A percentile compares a stretch with the other conserved stretches of the same genome.
These are phyloP conservation scores for Calonectria pteridis DNA, from an alignment of 2,329 filamentous ascomycete species.

Conservation along the genomic window DNA sequence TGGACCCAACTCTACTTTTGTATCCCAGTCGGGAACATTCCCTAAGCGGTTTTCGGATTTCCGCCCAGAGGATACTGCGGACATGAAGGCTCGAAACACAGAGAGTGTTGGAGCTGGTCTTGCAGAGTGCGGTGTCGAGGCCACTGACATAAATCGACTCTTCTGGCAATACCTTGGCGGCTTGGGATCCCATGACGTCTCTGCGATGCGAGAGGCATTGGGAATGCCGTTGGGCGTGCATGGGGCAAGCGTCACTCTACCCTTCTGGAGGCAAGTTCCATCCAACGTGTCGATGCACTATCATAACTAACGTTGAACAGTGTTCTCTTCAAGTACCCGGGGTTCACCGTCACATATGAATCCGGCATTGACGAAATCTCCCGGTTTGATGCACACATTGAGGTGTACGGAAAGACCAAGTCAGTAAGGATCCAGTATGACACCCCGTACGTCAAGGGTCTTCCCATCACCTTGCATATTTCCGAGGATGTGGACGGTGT, in stretches of 20 bases:
- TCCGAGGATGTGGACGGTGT: constrained; percentile 55
- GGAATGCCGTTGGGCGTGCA: constrained; percentile 35
- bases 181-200: constrained; percentile 34
- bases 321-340: constrained; percentile 58
- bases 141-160: not conserved
- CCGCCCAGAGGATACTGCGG: constrained; percentile 9
- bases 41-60: constrained; percentile 28
- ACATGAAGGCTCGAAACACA: constrained; percentile 13
- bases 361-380: constrained; percentile 66
- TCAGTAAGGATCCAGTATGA: constrained; percentile 67
- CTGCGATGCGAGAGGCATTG: constrained; percentile 36
- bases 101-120: constrained; percentile 6
- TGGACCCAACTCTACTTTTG: constrained; percentile 27
- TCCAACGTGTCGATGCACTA: not conserved
- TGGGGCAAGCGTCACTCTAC: constrained; percentile 46
- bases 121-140: constrained; percentile 6
- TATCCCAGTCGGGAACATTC: constrained; percentile 32
- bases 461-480: constrained; percentile 63
- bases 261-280: constrained; percentile 23
- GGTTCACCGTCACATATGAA: constrained; percentile 69
- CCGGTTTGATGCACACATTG: constrained; percentile 64
- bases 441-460: constrained; percentile 68
- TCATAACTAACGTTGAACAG: constrained; percentile 42
- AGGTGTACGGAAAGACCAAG: constrained; percentile 66
- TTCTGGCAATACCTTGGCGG: constrained; percentile 12